Evolutionary conservation across 2,329 filamentous ascomycete species (phyloP).

Genomic region (Didymella pomorum): DNA sequence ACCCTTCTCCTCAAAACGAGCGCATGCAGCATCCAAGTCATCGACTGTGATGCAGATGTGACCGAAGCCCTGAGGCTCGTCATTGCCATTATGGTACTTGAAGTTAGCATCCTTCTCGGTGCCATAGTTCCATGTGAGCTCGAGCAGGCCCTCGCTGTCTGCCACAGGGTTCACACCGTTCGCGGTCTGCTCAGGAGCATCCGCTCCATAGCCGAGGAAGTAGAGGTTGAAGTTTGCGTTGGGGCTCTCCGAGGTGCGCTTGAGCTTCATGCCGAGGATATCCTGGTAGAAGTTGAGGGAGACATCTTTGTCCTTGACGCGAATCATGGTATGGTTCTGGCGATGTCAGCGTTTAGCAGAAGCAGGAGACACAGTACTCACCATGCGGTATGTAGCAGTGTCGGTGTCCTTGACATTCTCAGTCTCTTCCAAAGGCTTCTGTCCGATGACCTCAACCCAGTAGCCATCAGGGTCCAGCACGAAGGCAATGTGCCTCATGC

Average conservation of each 20-base stretch:
- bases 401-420: conserved; percentile 78
- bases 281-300: conserved; percentile 68
- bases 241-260: conserved; percentile 75
- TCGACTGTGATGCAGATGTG: conserved; percentile 91
- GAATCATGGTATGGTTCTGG: conserved; percentile 91
- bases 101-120: conserved; percentile 87
- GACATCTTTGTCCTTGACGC: conserved; percentile 73
- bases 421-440: conserved; percentile 74
- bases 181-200: conserved; percentile 59
- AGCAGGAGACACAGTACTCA: conserved; percentile 19
- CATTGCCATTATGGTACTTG: conserved; percentile 91
- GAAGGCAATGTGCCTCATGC: conserved; percentile 79
- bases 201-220: conserved; percentile 79
- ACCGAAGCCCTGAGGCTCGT: conserved; percentile 90
- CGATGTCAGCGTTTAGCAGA: conserved; percentile 18
- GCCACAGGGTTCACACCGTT: conserved; percentile 67
- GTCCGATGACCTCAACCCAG: conserved; percentile 80
- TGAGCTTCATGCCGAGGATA: conserved; percentile 83
- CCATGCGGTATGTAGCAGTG: conserved; percentile 74
- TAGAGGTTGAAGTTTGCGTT: conserved; percentile 86
- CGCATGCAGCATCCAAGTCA: conserved; percentile 85
- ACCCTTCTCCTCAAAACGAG: conserved; percentile 80
- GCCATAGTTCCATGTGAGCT: conserved; percentile 84
- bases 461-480: conserved; percentile 81
- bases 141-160: conserved; percentile 81